Base-by-base conservation (phyloP, 331 rosid species). In the Cydonia oblonga region DNA sequence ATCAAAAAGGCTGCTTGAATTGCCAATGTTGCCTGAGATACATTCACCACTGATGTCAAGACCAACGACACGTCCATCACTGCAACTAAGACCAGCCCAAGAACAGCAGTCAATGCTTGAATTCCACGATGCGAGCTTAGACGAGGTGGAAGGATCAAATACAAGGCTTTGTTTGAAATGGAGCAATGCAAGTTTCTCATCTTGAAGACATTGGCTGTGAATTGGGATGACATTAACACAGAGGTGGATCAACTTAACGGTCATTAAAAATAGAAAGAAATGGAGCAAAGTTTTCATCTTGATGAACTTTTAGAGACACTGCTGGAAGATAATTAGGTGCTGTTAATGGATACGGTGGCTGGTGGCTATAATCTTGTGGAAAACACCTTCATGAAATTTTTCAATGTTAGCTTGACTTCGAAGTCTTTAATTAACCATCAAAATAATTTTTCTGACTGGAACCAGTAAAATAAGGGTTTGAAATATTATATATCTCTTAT, bases 1-100 rank as follows among this genome's bases (percentile, higher is more conserved):
- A 32, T 65, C 7, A 42, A 72, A 78, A 15, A 78, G 74, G 40
- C 66, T 72, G 69, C 74, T 69, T 2, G 74, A 78, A 59, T 72
- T 46, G 38, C 33, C 70, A 72, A 78, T 23, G 10, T 64, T 74
- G 16, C 59, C 70, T 5, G 30, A 30, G 10, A 78, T 78, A 3
- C 2, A 33, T 71, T 67, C 70, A 1, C 32, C 2, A 44, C 74
- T 72, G 44, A 78, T 29, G 40, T 72, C 72, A 24, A 78, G 82
- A 49, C 66, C 58, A 9, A 19, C 62, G 22, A 72, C 70, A 56
- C 44, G 52, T n/a, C 76, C 73, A 16, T 30, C 23, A 15, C 23
- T 18, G 53, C 75, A 70, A 33, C 11, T 54, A 2, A 70, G 33
- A 13, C 75, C 66, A 4, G 5, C 8, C 71, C 71, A 67, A 24